Conservation (phyloP, 75 land plant species). For the Adiantum capillusveneris region DNA sequence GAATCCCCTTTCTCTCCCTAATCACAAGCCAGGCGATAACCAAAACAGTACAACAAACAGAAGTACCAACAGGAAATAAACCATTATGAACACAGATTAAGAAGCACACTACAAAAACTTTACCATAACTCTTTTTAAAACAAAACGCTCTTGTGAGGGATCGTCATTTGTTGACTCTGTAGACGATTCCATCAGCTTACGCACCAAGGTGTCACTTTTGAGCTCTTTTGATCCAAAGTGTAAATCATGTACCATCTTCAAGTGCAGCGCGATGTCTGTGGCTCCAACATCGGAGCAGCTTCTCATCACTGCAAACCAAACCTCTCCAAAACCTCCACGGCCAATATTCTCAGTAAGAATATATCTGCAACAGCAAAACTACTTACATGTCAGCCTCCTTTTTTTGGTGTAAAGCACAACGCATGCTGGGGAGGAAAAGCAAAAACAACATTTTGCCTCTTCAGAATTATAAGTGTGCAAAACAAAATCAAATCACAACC, state of each 20-base stretch:
- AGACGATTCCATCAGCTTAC: neutral
- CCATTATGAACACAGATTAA: too few species aligned
- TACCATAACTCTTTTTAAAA: conserved; percentile 9
- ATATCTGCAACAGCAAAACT: conserved; percentile 36
- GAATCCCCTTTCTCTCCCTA: conserved; percentile 72
- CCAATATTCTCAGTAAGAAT: conserved; percentile 66
- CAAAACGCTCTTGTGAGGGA: conserved; percentile 4
- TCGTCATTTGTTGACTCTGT: neutral
- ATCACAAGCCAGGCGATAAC: too few species aligned
- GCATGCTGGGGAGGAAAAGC: too few species aligned
- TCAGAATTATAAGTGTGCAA: too few species aligned
- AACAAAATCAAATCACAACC: too few species aligned
- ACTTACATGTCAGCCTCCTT: too few species aligned
- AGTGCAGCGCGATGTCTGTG: neutral
- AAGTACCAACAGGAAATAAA: too few species aligned
- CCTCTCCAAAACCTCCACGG: conserved; percentile 93
- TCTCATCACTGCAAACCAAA: conserved; percentile 79
- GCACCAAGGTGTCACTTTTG: conserved; percentile 5
- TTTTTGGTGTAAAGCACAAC: too few species aligned
- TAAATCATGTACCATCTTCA: neutral
- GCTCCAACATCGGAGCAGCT: conserved; percentile 34
- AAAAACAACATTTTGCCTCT: too few species aligned
- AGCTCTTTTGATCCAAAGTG: conserved; percentile 4
- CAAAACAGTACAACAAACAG: too few species aligned
- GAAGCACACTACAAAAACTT: too few species aligned